These are phyloP conservation scores for Austroboletus niveus DNA, from an alignment of 1,284 basidiomycete genomes.

Conservation along the genomic window DNA sequence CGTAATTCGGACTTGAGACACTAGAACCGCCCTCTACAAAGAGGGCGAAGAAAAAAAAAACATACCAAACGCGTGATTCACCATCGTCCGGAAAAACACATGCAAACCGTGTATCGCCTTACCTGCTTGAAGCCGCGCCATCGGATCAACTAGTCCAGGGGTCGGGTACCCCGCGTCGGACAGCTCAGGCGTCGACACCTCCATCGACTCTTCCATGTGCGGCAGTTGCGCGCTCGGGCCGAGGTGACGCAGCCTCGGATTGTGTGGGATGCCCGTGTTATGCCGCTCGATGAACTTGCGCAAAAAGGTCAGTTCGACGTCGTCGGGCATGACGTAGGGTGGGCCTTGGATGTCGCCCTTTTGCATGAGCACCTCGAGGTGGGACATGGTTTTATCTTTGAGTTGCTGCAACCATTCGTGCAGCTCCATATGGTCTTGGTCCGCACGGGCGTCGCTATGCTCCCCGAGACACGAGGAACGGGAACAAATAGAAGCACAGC, in stretches of 20 bases:
- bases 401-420: slow-evolving; percentile 82
- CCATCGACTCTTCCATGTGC: slow-evolving; percentile 44
- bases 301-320: slow-evolving; percentile 70
- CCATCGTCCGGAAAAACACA: neutral
- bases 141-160: slow-evolving; percentile 37
- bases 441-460: slow-evolving; percentile 61
- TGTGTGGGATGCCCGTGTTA: slow-evolving; percentile 65
- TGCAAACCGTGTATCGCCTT: slow-evolving; percentile 8
- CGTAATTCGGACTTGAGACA: slow-evolving; percentile 33
- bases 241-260: slow-evolving; percentile 66
- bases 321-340: slow-evolving; percentile 75
- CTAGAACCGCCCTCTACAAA: slow-evolving; percentile 26
- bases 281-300: slow-evolving; percentile 79
- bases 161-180: slow-evolving; percentile 47
- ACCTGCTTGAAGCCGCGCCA: slow-evolving; percentile 40
- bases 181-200: slow-evolving; percentile 54
- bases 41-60: neutral
- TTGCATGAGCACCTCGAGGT: slow-evolving; percentile 78
- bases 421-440: slow-evolving; percentile 82
- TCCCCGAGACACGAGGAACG: no score
- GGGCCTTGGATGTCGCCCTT: slow-evolving; percentile 80
- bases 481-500: no score
- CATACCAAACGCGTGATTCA: slow-evolving; percentile 1
- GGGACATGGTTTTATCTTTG: slow-evolving; percentile 83
- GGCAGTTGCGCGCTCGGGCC: slow-evolving; percentile 37